Evolutionary conservation across 257 asterid species (phyloP), one percentile per base, ranked within the genome.

Genomic region (Pogostemon cablin): DNA sequence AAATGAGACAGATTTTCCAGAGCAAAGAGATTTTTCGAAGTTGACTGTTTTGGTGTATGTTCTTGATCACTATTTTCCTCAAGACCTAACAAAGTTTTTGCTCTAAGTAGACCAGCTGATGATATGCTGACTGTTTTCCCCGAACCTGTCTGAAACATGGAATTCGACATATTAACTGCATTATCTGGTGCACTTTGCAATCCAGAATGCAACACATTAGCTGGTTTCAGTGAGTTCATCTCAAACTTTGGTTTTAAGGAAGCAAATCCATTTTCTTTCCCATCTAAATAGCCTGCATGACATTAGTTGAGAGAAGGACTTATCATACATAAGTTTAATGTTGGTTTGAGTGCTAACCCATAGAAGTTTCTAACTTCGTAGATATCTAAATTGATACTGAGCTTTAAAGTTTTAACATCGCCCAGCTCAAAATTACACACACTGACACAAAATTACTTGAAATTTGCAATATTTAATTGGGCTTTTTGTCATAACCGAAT

Each of bases 111-210:
- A 73, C 99, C 93, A 65, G 87, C 88, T 0, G 93, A 78, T 81
- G 96, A 87, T 79, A 89, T 71, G 65, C 63, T 69, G 58, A 95
- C 96, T 67, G 82, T 42, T 86, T 89, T 91, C 69, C 99, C 99
- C 0, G 97, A 89, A 34, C 81, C 90, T 32, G 85, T 83, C 85
- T 82, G 87, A 65, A 84, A 82, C 86, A 78, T 79, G 78, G 93
- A 74, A 79, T 82, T 83, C 73, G 88, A 73, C 64, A 62, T 48
- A 56, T 65, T 65, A 59, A 64, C 68, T 54, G 9, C 71, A 64
- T 69, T 68, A 60, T 57, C 62, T 37, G 85, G 56, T 49, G 71
- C 72, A 80, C 67, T 66, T 44, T 61, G 80, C 67, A 58, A 50
- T 12, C 76, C 75, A 58, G 85, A 34, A 50, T 72, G 77, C 74